Evolutionary conservation across 345 rosid species (phyloP), one percentile per base, ranked within the genome.

Genomic region (Trapa bicornis): DNA sequence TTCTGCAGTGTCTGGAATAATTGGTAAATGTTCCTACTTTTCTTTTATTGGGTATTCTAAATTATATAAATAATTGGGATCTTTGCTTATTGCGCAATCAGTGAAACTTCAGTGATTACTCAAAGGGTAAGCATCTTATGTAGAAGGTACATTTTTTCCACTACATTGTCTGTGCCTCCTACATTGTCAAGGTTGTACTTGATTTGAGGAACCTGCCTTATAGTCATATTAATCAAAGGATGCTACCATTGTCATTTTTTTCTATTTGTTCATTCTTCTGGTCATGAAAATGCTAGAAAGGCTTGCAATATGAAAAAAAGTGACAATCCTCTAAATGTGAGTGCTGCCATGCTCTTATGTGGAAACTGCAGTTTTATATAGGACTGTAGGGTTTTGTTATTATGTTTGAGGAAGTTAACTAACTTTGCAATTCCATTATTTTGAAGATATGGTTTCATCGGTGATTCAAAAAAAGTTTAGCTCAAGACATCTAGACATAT

Each of bases 1-100:
- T 76, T 79, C 91, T 65, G 78, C 92, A 9, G 69, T 92, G 65
- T 92, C 92, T 53, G 89, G 88, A 73, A 77, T 86, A 63, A 61
- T 89, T 69, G 96, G 97, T 88, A 85, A 61, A 13, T 62, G 33
- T 66, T 64, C 15, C 37, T 2, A 35, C 12, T 64, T 0, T 45
- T 7, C 48, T 45, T 45, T 11, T 6, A 6, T 45, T 45, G 48
- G 11, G 48, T 45, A 45, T 45, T 6, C 48, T 45, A 7, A 45
- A 5, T 41, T 41, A 8, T 41, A 8, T 1, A 41, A 41, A 41
- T 41, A 41, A 41, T 41, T 41, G 43, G 43, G 43, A 41, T 41
- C 6, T 41, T 3, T 41, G 43, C 43, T 41, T 41, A 3, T 41
- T 41, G 43, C 43, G 7, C 43, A 4, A 41, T 41, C 7, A 41